Evolutionary conservation across 2,329 filamentous ascomycete genomes (phyloP), one percentile per base, ranked within the genome.

Genomic region (Xylariomycetidae sp.): DNA sequence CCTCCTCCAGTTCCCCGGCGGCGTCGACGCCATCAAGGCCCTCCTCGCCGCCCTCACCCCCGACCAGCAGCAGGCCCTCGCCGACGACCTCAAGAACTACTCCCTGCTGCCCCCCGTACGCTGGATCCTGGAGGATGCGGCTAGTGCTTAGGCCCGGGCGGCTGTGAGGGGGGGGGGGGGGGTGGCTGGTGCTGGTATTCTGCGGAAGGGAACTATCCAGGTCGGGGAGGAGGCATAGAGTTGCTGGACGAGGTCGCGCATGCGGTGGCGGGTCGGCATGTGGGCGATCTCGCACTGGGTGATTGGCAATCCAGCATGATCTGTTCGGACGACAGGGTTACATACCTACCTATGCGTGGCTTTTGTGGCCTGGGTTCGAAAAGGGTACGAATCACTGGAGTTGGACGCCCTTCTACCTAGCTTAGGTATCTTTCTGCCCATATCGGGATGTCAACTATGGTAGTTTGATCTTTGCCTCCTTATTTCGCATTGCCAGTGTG

Each of bases 51-150:
- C 10, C 8, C n/a, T 24, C 12, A 16, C 19, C 13, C 9, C 25
- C 9, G 36, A 31, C 17, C n/a, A 17, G 13, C 15, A 23, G 29
- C 22, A 42, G 34, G 33, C 19, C 10, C 25, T 39, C 7, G 5
- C 9, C 9, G 36, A 38, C 29, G 39, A 42, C 29, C 20, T 36
- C 5, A 31, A 20, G 29, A 36, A 39, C 37, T 42, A 31, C 31
- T 31, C 25, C 23, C 25, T 35, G 32, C 32, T 34, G 26, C 26
- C 36, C 7, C 26, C 39, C 2, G 19, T 18, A 10, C 15, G 19
- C 7, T 39, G 39, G 39, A 34, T 32, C 14, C 3, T 22, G 24
- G 35, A 37, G 10, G 31, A 31, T 15, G 26, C 26, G 7, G 15
- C 13, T 12, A 15, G 26, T 18, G 10, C 26, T 10, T 16, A 15